These are phyloP conservation scores for Phytophthora foliorum DNA, from an alignment of 352 stramenopile species.

Conservation along the genomic window DNA sequence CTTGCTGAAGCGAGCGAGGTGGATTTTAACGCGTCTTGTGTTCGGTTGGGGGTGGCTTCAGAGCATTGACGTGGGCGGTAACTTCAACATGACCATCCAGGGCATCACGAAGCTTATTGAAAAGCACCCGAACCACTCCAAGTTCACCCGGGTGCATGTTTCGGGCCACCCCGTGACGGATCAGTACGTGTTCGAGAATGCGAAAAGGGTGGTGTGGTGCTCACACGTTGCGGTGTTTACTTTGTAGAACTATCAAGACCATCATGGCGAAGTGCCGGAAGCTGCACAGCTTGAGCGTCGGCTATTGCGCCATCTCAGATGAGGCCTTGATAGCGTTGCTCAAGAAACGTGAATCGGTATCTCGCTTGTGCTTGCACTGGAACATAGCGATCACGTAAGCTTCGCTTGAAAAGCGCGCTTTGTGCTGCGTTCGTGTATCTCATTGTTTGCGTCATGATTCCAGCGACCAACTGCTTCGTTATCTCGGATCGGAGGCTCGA, in stretches of 20 bases:
- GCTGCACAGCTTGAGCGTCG: slow-evolving; percentile 87
- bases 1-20: background rate
- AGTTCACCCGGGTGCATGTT: slow-evolving; percentile 89
- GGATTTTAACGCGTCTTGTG: background rate
- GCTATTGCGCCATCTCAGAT: slow-evolving; percentile 89
- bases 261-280: slow-evolving; percentile 93
- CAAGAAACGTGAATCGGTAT: slow-evolving; percentile 86
- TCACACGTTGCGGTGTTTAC: background rate
- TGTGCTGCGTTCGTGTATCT: background rate
- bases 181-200: slow-evolving; percentile 52
- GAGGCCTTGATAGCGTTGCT: slow-evolving; percentile 87
- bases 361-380: slow-evolving; percentile 85
- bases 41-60: slow-evolving; percentile 29
- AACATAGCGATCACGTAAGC: slow-evolving; percentile 89
- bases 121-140: slow-evolving; percentile 91
- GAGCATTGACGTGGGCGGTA: slow-evolving; percentile 87
- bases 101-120: slow-evolving; percentile 92
- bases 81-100: slow-evolving; percentile 92
- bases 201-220: background rate
- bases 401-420: background rate
- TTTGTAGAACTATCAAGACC: slow-evolving; percentile 77
- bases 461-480: slow-evolving; percentile 86
- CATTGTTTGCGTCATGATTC: slow-evolving; percentile 1
- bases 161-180: slow-evolving; percentile 87
- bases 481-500: slow-evolving; percentile 70